These are phyloP conservation scores for Helotiales sp. DNA, from an alignment of 2,329 filamentous ascomycete genomes.

Conservation along the genomic window DNA sequence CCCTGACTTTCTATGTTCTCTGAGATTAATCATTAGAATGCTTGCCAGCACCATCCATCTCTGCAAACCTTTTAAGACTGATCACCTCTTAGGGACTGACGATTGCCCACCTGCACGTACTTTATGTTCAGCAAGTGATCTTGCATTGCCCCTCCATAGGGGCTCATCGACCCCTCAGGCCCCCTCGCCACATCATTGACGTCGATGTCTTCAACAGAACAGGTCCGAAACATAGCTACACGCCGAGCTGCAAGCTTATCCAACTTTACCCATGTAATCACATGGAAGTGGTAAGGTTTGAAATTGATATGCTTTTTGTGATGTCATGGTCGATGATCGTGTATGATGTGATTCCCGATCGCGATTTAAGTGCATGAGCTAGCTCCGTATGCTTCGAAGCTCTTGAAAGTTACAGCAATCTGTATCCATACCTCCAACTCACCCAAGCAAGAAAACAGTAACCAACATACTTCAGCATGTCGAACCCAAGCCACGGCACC, in stretches of 20 bases:
- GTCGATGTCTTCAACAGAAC: not conserved
- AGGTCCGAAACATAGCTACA: not conserved
- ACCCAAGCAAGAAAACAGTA: not conserved
- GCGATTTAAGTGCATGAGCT: not conserved
- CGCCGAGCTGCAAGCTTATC: not conserved
- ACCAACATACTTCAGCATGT: slow-evolving; percentile 37
- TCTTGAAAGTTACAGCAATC: no score
- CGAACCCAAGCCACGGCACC: slow-evolving; percentile 24
- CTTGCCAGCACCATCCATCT: no score
- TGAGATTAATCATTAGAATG: no score
- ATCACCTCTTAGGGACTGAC: no score
- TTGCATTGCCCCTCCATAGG: slow-evolving; percentile 1
- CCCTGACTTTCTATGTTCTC: no score
- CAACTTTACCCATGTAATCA: not conserved
- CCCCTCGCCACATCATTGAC: not conserved
- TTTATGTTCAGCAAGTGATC: not conserved
- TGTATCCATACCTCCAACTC: no score
- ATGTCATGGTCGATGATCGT: slow-evolving; percentile 18
- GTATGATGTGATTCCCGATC: slow-evolving; percentile 5
- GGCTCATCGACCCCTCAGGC: not conserved
- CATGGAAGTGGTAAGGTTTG: not conserved
- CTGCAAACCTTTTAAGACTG: no score
- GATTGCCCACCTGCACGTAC: no score
- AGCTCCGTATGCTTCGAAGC: not conserved
- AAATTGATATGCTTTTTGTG: not conserved